A percentile compares a stretch with the other conserved stretches of the same genome.
Conservation (phyloP, 2,329 filamentous ascomycete genomes). For the Stachybotrys chlorohalonatus region DNA sequence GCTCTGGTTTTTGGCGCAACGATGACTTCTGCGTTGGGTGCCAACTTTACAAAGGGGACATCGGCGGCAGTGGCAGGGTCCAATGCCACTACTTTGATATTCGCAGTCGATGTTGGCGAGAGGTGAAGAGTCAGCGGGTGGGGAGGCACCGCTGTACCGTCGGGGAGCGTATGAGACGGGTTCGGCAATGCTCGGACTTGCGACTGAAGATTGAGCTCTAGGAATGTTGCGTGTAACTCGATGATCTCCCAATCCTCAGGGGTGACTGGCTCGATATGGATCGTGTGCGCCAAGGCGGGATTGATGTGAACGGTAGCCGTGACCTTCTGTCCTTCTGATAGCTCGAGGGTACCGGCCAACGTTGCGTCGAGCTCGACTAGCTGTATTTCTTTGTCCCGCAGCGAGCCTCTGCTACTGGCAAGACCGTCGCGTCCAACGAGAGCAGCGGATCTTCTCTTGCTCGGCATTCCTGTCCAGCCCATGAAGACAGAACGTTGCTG, state of each 20-base stretch:
- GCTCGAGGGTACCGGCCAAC: conserved; percentile 66
- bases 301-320: conserved; percentile 69
- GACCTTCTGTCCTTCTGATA: conserved; percentile 76
- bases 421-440: conserved; percentile 69
- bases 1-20: conserved; percentile 87
- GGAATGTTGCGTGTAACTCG: conserved; percentile 88
- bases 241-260: conserved; percentile 99
- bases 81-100: conserved; percentile 78
- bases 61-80: conserved; percentile 60
- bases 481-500: conserved; percentile 68
- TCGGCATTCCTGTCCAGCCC: conserved; percentile 97
- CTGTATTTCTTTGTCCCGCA: conserved; percentile 65
- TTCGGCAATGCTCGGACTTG: conserved; percentile 93
- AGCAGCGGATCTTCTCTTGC: conserved; percentile 69
- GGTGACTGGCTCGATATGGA: conserved; percentile 94
- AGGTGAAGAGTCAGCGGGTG: conserved; percentile 88
- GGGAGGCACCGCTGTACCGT: conserved; percentile 41
- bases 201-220: conserved; percentile 85
- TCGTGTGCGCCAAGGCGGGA: conserved; percentile 81
- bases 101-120: conserved; percentile 91
- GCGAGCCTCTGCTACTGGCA: conserved; percentile 45
- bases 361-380: conserved; percentile 82
- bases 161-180: conserved; percentile 52
- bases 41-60: conserved; percentile 80
- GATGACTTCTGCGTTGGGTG: conserved; percentile 90